Base-by-base conservation (phyloP, 2,329 filamentous ascomycete species). In the Claviceps maximensis region DNA sequence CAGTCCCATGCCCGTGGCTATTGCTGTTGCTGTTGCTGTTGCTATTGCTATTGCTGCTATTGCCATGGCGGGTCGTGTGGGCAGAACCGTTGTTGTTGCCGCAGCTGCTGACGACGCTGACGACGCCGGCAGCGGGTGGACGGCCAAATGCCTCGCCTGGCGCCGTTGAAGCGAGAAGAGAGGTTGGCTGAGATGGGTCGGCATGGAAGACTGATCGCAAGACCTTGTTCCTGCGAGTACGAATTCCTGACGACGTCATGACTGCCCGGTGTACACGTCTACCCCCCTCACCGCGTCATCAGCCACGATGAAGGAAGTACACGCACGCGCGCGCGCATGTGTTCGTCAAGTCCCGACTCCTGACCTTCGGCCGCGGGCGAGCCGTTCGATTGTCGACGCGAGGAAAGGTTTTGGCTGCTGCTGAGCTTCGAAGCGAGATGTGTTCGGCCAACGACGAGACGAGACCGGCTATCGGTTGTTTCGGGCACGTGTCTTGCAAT, bases 201-300 rank as follows among this genome's bases (percentile, higher is more conserved):
- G 71, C 71, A 55, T 73, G 73, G 64, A 82, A 82, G 59, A 81
- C 76, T 27, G 78, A 80, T 56, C 71, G 71, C 58, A 81, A 74
- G 45, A 79, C 68, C 56, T 70, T 73, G 53, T 74, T 71, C 59
- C 70, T 75, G 55, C 73, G 74, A 51, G 69, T 64, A 58, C 68
- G 70, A 65, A 76, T 72, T 57, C 66, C 69, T 51, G 75, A 71
- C 51, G 69, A 67, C 54, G 69, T 62, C 66, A 71, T 71, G 51
- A 27, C 45, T 50, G 23, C 45, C 40, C 17, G 21, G 3, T 47
- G 13, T 25, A 17, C 36, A 27, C 33, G 29, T 52, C 36, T 41
- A 25, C 45, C 25, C 10, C 51, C 25, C 15, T 44, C 41, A 15
- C 21, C 15, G 41, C 23, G 41, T 44, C 7, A 44, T 44, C 41